Percentiles rank a stretch among this genome's conserved stretches.
Conservation (phyloP, 2,329 filamentous ascomycete species). For the Penicillium thymicola region DNA sequence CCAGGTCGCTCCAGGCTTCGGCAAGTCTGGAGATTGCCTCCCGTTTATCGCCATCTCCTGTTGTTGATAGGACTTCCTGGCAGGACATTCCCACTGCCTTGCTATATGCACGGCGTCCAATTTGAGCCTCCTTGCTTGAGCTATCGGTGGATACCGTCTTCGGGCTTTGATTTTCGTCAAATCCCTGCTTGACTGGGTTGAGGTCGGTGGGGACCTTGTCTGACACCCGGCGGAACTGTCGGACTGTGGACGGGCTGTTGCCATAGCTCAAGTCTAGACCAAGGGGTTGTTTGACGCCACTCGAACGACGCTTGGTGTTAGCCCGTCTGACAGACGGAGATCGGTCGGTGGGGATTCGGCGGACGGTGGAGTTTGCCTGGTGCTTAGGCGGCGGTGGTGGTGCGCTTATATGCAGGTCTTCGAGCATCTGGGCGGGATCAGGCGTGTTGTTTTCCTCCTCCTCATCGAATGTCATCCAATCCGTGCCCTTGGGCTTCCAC, state of each 20-base stretch:
- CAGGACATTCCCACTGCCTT: conserved; percentile 80
- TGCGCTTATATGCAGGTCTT: conserved; percentile 38
- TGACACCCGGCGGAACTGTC: conserved; percentile 85
- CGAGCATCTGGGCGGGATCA: conserved; percentile 37
- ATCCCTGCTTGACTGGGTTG: conserved; percentile 24
- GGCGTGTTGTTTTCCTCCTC: conserved; percentile 26
- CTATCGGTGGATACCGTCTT: conserved; percentile 34
- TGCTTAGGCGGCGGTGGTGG: conserved; percentile 50
- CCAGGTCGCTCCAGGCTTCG: conserved; percentile 79
- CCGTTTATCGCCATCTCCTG: conserved; percentile 64
- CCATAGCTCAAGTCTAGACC: conserved; percentile 91
- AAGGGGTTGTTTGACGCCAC: conserved; percentile 68
- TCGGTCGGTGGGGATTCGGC: conserved; percentile 43
- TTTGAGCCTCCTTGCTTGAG: conserved; percentile 71
- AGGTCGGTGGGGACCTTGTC: conserved; percentile 52
- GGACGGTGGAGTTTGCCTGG: conserved; percentile 58
- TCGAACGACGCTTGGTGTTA: conserved; percentile 43
- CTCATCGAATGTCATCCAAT: conserved; percentile 34
- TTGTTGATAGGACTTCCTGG: conserved; percentile 83
- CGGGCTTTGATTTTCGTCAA: conserved; percentile 42
- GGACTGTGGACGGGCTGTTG: conserved; percentile 86
- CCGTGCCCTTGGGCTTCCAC: conserved; percentile 56
- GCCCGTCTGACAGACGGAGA: conserved; percentile 43
- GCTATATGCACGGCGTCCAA: conserved; percentile 77
- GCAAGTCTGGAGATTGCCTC: conserved; percentile 80